Conservation (phyloP, 176 grass and related monocot genomes). For the Puya raimondii region DNA sequence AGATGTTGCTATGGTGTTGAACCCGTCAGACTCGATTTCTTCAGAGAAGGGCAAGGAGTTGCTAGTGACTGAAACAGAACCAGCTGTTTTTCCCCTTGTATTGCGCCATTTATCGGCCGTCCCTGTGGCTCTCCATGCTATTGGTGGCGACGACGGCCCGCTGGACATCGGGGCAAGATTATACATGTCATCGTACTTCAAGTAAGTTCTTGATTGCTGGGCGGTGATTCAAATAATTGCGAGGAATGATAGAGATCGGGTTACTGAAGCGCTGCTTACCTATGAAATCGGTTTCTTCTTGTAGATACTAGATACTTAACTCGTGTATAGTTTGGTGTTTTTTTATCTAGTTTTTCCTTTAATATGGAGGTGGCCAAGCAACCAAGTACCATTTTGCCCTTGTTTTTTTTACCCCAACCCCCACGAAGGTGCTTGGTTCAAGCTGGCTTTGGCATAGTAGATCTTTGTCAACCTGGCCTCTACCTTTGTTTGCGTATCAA, state of each 20-base stretch:
- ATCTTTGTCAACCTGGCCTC: not conserved
- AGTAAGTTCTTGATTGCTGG: constrained; percentile 19
- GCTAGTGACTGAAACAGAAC: constrained; percentile 21
- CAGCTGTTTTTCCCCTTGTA: constrained; percentile 62
- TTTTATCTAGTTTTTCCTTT: constrained; percentile 12
- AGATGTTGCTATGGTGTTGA: constrained; percentile 60
- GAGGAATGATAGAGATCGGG: not conserved
- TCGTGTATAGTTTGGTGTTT: constrained; percentile 21
- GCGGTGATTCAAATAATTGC: not conserved
- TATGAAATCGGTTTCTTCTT: constrained; percentile 12
- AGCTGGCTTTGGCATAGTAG: constrained; percentile 8
- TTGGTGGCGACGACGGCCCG: constrained; percentile 55
- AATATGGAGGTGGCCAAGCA: constrained; percentile 1
- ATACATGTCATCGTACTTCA: constrained; percentile 67
- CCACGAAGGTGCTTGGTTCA: constrained; percentile 23
- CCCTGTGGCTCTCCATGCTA: constrained; percentile 70
- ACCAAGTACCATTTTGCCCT: constrained; percentile 27
- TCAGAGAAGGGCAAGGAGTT: constrained; percentile 34
- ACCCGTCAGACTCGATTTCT: constrained; percentile 40
- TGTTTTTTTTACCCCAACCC: too few species aligned
- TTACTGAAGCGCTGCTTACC: not conserved
- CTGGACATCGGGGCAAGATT: constrained; percentile 62
- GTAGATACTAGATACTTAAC: constrained; percentile 22
- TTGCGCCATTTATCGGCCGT: constrained; percentile 54
- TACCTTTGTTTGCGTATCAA: not conserved